Base-by-base conservation (phyloP, 257 asterid genomes). In the Echium plantagineum region DNA sequence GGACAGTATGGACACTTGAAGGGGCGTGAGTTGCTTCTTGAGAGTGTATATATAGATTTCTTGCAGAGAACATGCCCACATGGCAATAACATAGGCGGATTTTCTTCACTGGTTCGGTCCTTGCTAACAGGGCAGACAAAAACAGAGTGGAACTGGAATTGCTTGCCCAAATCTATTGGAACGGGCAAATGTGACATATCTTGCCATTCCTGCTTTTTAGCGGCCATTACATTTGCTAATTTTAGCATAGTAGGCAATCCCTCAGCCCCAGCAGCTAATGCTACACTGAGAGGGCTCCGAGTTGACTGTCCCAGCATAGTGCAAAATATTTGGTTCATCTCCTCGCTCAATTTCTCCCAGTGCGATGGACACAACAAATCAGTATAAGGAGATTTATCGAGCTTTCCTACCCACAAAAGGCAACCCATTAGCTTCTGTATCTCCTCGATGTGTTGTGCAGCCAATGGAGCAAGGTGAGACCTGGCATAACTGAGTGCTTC, bases 21-120 rank as follows among this genome's bases (percentile, higher is more conserved):
- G 75, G 28, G n/a, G 0, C 74, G 72, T 0, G 71, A 63, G 51
- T 64, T 63, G 51, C 69, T 65, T 66, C 76, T 83, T 2, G 82
- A 74, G 15, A 81, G 68, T 35, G 63, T 74, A 49, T 62, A 38
- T 19, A 85, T 77, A 13, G 89, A 77, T 52, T 81, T 75, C 74
- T 71, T 76, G 83, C 94, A 80, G 31, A 84, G 71, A 60, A 80
- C 85, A 54, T 86, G 93, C 16, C 93, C 89, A 56, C 95, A 83
- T 1, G 84, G 82, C 73, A 86, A 49, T 58, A 77, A 10, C 95
- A 86, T 79, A 1, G 94, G 84, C 0, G 90, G 94, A 59, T 81
- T 86, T 16, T 70, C 83, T 26, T 75, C 74, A 58, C 75, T 75
- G 12, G 75, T 69, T 64, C 74, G 81, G 4, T 73, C 87, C 61